Evolutionary conservation across 108 stramenopile species (phyloP).

Genomic region (Fistulifera solaris): DNA sequence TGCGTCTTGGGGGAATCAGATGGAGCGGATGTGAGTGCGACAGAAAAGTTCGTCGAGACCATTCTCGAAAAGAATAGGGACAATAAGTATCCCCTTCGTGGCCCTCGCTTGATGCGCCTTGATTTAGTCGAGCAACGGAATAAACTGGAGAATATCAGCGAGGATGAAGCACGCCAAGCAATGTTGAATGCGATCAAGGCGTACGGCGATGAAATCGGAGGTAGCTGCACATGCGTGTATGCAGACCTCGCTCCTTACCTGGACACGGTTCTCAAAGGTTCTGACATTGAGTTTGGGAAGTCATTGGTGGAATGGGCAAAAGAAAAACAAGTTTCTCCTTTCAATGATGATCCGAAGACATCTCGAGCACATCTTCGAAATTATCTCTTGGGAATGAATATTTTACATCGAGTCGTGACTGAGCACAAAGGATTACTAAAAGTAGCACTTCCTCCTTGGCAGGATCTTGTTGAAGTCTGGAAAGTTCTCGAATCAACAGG

Average conservation of each 20-base stretch:
- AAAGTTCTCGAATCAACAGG: slow-evolving; percentile 16
- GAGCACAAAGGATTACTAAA: slow-evolving; percentile 4
- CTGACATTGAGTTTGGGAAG: not conserved
- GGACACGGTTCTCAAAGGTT: slow-evolving; percentile 6
- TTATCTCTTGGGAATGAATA: slow-evolving; percentile 54
- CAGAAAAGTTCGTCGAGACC: slow-evolving; percentile 12
- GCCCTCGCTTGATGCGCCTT: slow-evolving; percentile 43
- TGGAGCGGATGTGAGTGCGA: slow-evolving; percentile 2
- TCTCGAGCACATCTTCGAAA: slow-evolving; percentile 33
- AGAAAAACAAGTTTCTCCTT: not conserved
- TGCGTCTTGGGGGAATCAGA: not conserved
- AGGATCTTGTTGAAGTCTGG: slow-evolving; percentile 32
- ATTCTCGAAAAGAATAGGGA: slow-evolving; percentile 17
- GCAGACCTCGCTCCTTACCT: slow-evolving; percentile 53
- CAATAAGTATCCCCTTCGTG: slow-evolving; percentile 26
- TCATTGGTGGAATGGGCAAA: no score
- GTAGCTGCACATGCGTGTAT: slow-evolving; percentile 51
- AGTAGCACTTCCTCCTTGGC: slow-evolving; percentile 19
- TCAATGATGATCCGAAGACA: slow-evolving; percentile 17
- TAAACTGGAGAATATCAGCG: slow-evolving; percentile 4
- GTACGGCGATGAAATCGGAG: slow-evolving; percentile 46
- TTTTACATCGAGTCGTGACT: slow-evolving; percentile 34
- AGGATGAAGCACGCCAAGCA: slow-evolving; percentile 10
- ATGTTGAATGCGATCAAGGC: slow-evolving; percentile 15
- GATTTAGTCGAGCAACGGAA: slow-evolving; percentile 28